Conservation (phyloP, 306 rosid genomes). For the Casuarina cunninghamiana region DNA sequence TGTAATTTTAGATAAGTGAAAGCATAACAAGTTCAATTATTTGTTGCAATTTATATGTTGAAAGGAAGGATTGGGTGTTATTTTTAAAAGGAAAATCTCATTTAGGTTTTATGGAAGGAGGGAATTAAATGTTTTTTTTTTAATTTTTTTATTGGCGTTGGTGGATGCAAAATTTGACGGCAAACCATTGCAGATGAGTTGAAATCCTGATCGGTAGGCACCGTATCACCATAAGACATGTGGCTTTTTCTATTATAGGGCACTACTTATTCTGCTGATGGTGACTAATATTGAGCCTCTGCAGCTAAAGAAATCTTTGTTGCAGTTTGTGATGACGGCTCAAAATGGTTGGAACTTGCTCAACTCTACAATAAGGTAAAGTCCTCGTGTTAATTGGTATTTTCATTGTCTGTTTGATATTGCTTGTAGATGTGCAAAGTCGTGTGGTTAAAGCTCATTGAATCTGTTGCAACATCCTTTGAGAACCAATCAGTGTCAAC, state of each 20-base stretch:
- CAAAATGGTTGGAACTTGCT: slow-evolving; percentile 62
- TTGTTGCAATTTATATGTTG: too few relatives aligned
- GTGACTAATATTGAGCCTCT: slow-evolving; percentile 21
- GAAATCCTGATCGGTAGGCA: background rate
- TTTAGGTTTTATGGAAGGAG: background rate
- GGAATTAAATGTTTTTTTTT: background rate
- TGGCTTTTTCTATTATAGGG: too few relatives aligned
- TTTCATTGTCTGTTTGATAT: background rate
- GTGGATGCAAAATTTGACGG: too few relatives aligned
- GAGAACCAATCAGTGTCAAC: slow-evolving; percentile 26
- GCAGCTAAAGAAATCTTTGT: slow-evolving; percentile 66
- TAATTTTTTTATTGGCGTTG: background rate
- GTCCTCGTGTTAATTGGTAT: background rate
- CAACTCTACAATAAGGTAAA: slow-evolving; percentile 84
- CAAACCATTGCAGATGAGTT: too few relatives aligned
- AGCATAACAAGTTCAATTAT: too few relatives aligned
- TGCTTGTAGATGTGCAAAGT: slow-evolving; percentile 73
- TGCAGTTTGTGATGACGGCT: slow-evolving; percentile 57
- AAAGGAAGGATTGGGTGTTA: background rate
- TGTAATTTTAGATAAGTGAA: too few relatives aligned
- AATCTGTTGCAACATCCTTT: slow-evolving; percentile 34
- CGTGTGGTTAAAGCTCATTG: slow-evolving; percentile 48
- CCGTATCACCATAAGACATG: background rate
- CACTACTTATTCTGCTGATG: background rate
- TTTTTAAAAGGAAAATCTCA: background rate